Evolutionary conservation across 2,329 filamentous ascomycete species (phyloP), one percentile per base, ranked within the genome.

Genomic region (Fusarium begoniae): DNA sequence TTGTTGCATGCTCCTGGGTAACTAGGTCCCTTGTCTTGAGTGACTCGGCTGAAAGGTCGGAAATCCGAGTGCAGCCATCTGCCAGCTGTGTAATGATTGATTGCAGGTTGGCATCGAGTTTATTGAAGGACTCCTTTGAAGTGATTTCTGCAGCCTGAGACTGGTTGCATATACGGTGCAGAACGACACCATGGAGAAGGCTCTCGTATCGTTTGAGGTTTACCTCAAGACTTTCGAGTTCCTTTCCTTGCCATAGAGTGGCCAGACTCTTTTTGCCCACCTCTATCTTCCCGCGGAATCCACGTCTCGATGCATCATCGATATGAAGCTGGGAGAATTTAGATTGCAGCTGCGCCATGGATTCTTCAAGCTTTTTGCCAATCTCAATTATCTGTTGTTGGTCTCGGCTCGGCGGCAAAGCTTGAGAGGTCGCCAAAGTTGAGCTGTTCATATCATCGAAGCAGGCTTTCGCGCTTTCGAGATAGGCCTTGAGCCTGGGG

Each of bases 11-110:
- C 17, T 60, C 44, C 3, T 13, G 12, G 20, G 35, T 53, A 5
- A 60, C 0, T 4, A 0, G 22, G 11, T 32, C 8, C 1, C 17
- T 51, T 14, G 26, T 60, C 12, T 60, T 1, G 0, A 2, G 15
- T 6, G 22, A 51, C 20, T 28, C 12, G 6, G 26, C 15, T 6
- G 35, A 60, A 5, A 60, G 35, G 1, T 53, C 44, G 0, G 35
- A 60, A 0, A 53, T 20, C 4, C 11, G 0, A 3, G 45, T 40
- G 10, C 45, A 0, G 1, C 44, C 44, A 32, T 53, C 22, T 0
- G 35, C 35, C 9, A 60, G 17, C 2, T 60, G 35, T 20, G 1
- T 51, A 1, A 60, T 60, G 4, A 53, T 1, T 1, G 44, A 40
- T 3, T 60, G 44, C 14, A 60, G 4, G 2, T 13, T 18, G 8